A percentile compares a stretch with the other conserved stretches of the same genome.
Conservation (phyloP, 1,284 basidiomycete species). For the Leucoagaricus sp. region DNA sequence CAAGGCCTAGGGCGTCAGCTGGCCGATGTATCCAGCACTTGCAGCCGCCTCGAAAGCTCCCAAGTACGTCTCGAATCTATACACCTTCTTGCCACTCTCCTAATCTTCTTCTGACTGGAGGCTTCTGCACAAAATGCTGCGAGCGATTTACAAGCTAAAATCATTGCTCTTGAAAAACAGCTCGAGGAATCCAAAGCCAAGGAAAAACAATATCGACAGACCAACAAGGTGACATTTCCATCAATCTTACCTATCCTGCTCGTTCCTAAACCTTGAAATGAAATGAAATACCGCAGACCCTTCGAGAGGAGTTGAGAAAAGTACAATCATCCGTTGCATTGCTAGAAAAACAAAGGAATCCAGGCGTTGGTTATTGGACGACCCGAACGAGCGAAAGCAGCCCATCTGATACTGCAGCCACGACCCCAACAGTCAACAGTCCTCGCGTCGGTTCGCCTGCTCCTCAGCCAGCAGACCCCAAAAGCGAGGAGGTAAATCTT, state of each 20-base stretch:
- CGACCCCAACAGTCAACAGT: slow-evolving; percentile 39
- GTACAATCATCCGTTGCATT: slow-evolving; percentile 88
- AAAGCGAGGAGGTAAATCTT: slow-evolving; percentile 87
- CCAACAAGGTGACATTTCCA: slow-evolving; percentile 64
- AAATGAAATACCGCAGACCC: slow-evolving; percentile 50
- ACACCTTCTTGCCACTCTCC: background rate
- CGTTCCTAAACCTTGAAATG: slow-evolving; percentile 5
- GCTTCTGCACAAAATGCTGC: background rate
- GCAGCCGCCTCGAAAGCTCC: slow-evolving; percentile 6
- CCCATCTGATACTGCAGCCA: slow-evolving; percentile 30
- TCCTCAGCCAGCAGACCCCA: slow-evolving; percentile 33
- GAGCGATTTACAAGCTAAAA: slow-evolving; percentile 44
- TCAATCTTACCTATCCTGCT: background rate
- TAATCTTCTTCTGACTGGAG: background rate
- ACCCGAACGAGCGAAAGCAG: slow-evolving; percentile 40
- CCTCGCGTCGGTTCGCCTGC: slow-evolving; percentile 43
- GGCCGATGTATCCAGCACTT: slow-evolving; percentile 29
- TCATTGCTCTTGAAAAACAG: slow-evolving; percentile 52
- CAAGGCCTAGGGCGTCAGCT: slow-evolving; percentile 47
- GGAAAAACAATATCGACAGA: slow-evolving; percentile 65
- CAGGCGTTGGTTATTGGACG: slow-evolving; percentile 93
- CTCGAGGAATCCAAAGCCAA: slow-evolving; percentile 65
- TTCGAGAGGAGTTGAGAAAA: slow-evolving; percentile 91
- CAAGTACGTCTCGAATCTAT: slow-evolving; percentile 1
- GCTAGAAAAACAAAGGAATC: slow-evolving; percentile 87